Conservation (phyloP, 1,284 basidiomycete genomes). For the Athelia psychrophila region DNA sequence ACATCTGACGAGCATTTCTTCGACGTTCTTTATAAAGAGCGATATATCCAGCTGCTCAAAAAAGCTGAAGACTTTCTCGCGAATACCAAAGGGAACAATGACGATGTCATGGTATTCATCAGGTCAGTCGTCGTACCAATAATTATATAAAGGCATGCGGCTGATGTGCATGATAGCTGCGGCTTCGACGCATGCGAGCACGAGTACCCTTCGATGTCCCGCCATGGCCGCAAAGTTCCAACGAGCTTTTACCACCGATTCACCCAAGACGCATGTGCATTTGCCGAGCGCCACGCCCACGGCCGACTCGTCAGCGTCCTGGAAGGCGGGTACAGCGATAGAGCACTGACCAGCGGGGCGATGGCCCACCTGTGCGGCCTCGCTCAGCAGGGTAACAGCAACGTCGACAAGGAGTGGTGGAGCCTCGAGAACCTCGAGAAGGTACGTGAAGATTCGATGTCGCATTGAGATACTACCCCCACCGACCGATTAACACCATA, state of each 20-base stretch:
- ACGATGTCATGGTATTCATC: conserved; percentile 83
- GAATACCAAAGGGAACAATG: conserved; percentile 58
- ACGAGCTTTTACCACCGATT: conserved; percentile 86
- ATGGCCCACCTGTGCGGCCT: conserved; percentile 80
- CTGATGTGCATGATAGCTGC: conserved; percentile 40
- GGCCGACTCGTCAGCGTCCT: conserved; percentile 86
- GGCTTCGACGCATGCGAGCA: conserved; percentile 96
- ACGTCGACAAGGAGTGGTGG: conserved; percentile 68
- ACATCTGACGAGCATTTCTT: conserved; percentile 76
- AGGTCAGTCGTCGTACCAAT: conserved; percentile 51
- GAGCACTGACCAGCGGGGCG: conserved; percentile 78
- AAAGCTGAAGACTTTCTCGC: conserved; percentile 76
- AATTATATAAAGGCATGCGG: background rate
- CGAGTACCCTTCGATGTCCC: conserved; percentile 89
- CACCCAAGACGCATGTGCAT: conserved; percentile 65
- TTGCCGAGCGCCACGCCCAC: conserved; percentile 65
- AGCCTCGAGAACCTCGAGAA: conserved; percentile 55
- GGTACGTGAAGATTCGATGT: conserved; percentile 35
- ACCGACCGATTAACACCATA: background rate
- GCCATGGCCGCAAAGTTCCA: conserved; percentile 90
- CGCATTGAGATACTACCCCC: background rate
- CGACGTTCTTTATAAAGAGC: conserved; percentile 63
- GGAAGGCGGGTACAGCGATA: conserved; percentile 94
- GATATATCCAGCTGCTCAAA: conserved; percentile 69
- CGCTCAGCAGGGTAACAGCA: conserved; percentile 30